Evolutionary conservation across 2,329 filamentous ascomycete genomes (phyloP), one percentile per base, ranked within the genome.

Genomic region (Capronia coronata): DNA sequence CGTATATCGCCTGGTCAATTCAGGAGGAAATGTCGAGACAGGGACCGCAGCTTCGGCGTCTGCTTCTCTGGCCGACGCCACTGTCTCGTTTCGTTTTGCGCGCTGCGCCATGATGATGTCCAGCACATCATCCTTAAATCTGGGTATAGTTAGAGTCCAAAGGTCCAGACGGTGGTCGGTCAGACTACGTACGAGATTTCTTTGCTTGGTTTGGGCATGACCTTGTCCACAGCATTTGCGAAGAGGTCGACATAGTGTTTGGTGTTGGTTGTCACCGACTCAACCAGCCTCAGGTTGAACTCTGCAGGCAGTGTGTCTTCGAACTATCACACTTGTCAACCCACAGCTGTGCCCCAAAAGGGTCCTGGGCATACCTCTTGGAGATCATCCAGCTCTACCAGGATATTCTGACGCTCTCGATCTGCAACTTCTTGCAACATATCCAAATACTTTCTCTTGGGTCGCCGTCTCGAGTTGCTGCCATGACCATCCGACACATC

Each of bases 21-120:
- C 87, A 6, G 91, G 81, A 13, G 93, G 94, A 64, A 97, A 98
- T 58, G 89, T 83, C 48, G 88, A 82, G 45, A 86, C 79, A 16
- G 83, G 75, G 21, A 81, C 68, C 2, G 78, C 77, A 5, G 82
- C 75, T 65, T 90, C 80, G 62, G 78, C 71, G 58, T 77, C 76
- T 47, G 78, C 75, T 59, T 87, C 84, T 19, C 82, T 79, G n/a
- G 78, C 76, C 59, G 82, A 76, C 16, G 76, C 71, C 54, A 94
- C 76, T 37, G 84, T 83, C 58, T 87, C 85, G 67, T 98, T 97
- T 60, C 89, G 82, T 62, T 83, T 84, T 61, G 87, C 83, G 61
- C 93, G 84, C 65, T 94, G 87, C 34, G 88, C 87, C 85, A 96
- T 94, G 63, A 98, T 84, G 23, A 98, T 87, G 69, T 98, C 93